These are phyloP conservation scores for Citrullus amarus DNA, from an alignment of 306 rosid genomes.

Conservation along the genomic window DNA sequence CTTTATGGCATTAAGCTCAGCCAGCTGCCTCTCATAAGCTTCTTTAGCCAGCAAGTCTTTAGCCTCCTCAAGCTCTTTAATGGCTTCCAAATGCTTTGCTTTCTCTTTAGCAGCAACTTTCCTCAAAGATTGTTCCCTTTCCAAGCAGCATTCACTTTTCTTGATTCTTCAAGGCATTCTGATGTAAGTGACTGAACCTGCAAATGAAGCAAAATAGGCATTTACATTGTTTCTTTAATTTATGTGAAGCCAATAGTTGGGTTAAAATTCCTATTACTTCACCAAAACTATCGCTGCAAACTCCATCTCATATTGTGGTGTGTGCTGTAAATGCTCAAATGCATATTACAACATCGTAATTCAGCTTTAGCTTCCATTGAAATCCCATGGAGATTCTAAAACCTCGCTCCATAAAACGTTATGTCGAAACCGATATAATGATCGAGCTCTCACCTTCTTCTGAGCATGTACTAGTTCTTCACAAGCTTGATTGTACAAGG, in stretches of 20 bases:
- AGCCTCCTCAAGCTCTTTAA: constrained; percentile 63
- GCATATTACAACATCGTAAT: not conserved
- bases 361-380: not conserved
- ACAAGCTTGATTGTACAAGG: constrained; percentile 66
- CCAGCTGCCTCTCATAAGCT: constrained; percentile 69
- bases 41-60: constrained; percentile 55
- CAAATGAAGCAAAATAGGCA: not conserved
- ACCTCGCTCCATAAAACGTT: not conserved
- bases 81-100: constrained; percentile 55
- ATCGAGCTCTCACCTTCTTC: constrained; percentile 48
- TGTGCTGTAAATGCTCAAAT: not conserved
- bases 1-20: constrained; percentile 56
- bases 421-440: not conserved
- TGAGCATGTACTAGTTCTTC: constrained; percentile 66
- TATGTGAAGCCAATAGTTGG: not conserved
- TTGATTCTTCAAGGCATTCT: constrained; percentile 64
- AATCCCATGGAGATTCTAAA: no score
- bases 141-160: constrained; percentile 47
- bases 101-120: constrained; percentile 74
- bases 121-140: constrained; percentile 58
- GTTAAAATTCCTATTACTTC: not conserved
- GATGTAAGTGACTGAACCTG: constrained; percentile 62
- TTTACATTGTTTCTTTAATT: not conserved
- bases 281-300: not conserved
- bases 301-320: not conserved